Base-by-base conservation (phyloP, 306 rosid genomes). In the Dicorynia guianensis region DNA sequence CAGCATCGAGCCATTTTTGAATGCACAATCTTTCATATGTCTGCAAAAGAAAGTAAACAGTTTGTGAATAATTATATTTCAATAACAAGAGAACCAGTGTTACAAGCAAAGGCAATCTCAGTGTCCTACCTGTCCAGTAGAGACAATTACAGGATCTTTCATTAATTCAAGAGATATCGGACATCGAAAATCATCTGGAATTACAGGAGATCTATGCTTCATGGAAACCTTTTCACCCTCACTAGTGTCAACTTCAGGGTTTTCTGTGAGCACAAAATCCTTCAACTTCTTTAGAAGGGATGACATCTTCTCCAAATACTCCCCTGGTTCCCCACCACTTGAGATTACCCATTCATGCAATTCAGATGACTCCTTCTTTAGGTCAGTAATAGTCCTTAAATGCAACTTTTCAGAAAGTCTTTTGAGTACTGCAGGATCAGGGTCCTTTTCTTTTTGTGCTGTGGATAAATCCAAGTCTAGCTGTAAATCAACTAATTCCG, bases 1-100 rank as follows among this genome's bases (percentile, higher is more conserved):
- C 99, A 13, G 97, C 96, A 79, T 96, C 97, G 71, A 96, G 85
- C 99, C 99, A 96, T 81, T 92, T 96, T 68, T 96, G 99, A 74
- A 96, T 92, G 83, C 93, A 90, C 12, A 96, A 79, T 73, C 99
- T 85, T 86, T 96, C 99, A 19, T 96, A 96, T 13, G 99, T 96
- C 98, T 96, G 81, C 78, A 79, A 87, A 77, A 87, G 71, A 54
- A 40, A n/a, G 60, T 49, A 72, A 50, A 67, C 67, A 40, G 63
- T 72, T 59, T 33, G 70, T 40, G 40, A 81, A 75, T 59, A 48
- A 79, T 46, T 55, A 53, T 46, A 57, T 55, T 11, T 11, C 2
- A 33, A 43, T 5, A 72, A n/a, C 39, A 39, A n/a, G 13, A 30
- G 14, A 71, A 56, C 64, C 64, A 62, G 48, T 54, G 18, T 17